A percentile compares a stretch with the other conserved stretches of the same genome.
phyloP scores from a whole-genome alignment of 805 yeast genomes.

The Ogataea henricii region DNA sequence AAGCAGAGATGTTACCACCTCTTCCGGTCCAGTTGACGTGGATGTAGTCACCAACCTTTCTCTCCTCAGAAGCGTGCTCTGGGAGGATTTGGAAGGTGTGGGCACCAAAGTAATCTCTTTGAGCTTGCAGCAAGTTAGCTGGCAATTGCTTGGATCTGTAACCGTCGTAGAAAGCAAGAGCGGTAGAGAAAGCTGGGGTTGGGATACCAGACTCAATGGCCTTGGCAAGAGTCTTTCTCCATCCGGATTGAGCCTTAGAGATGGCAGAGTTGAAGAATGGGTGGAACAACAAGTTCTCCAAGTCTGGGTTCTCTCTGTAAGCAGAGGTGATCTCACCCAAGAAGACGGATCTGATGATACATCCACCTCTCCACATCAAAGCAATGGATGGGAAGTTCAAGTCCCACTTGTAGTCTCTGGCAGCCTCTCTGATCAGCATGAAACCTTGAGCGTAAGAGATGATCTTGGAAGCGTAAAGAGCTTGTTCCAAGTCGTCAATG shows the following conservation, averaged over 20 bases:
- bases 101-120: slow-evolving; percentile 99
- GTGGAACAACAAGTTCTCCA: slow-evolving; percentile 94
- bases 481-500: slow-evolving; percentile 94
- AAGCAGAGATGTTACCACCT: slow-evolving; percentile 97
- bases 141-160: slow-evolving; percentile 95
- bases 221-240: slow-evolving; percentile 86
- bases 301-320: slow-evolving; percentile 87
- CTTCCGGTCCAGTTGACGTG: slow-evolving; percentile 99
- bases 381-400: slow-evolving; percentile 98
- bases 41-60: slow-evolving; percentile 80
- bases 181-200: slow-evolving; percentile 97
- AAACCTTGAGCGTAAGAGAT: slow-evolving; percentile 99
- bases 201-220: slow-evolving; percentile 90
- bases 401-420: slow-evolving; percentile 94
- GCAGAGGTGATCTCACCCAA: slow-evolving; percentile 96
- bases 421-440: slow-evolving; percentile 99
- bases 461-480: slow-evolving; percentile 96
- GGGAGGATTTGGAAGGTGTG: slow-evolving; percentile 97
- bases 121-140: slow-evolving; percentile 98
- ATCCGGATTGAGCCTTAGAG: slow-evolving; percentile 88
- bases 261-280: slow-evolving; percentile 92
- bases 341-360: slow-evolving; percentile 98
- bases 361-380: slow-evolving; percentile 99
- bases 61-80: slow-evolving; percentile 71
- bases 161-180: slow-evolving; percentile 97